These are phyloP conservation scores for Ustilago curta DNA, from an alignment of 1,284 basidiomycete genomes.

Conservation along the genomic window DNA sequence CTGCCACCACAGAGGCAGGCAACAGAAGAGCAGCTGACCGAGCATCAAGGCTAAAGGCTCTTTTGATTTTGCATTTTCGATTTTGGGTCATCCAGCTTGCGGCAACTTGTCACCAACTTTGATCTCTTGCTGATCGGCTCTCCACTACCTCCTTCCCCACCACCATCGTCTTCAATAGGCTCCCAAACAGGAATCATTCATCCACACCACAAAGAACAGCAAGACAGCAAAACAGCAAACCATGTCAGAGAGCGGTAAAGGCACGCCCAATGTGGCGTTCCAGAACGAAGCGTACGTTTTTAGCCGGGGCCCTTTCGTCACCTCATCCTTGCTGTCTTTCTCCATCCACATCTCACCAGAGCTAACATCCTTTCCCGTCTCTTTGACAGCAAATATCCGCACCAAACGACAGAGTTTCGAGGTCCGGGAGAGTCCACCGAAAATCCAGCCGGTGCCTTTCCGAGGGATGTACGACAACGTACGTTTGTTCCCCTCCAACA, in stretches of 20 bases:
- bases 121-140: too few relatives aligned
- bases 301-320: too few relatives aligned
- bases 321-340: too few relatives aligned
- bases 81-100: constrained; percentile 4
- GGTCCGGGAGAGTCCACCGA: constrained; percentile 46
- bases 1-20: not conserved
- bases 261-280: constrained; percentile 51
- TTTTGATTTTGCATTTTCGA: not conserved
- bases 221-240: not conserved
- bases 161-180: not conserved
- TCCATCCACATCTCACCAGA: not conserved
- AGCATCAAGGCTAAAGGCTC: not conserved
- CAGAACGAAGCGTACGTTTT: constrained; percentile 52
- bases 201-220: not conserved
- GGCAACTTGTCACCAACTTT: too few relatives aligned
- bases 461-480: constrained; percentile 40
- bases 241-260: constrained; percentile 7
- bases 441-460: constrained; percentile 53
- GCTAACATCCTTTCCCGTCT: not conserved
- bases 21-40: not conserved
- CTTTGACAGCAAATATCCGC: constrained; percentile 40
- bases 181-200: too few relatives aligned
- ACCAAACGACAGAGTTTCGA: constrained; percentile 37
- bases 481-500: constrained; percentile 4
- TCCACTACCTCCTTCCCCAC: too few relatives aligned